A percentile compares a stretch with the other conserved stretches of the same genome.
These are phyloP conservation scores for Prinsepia uniflora DNA, from an alignment of 306 rosid species.

Conservation along the genomic window DNA sequence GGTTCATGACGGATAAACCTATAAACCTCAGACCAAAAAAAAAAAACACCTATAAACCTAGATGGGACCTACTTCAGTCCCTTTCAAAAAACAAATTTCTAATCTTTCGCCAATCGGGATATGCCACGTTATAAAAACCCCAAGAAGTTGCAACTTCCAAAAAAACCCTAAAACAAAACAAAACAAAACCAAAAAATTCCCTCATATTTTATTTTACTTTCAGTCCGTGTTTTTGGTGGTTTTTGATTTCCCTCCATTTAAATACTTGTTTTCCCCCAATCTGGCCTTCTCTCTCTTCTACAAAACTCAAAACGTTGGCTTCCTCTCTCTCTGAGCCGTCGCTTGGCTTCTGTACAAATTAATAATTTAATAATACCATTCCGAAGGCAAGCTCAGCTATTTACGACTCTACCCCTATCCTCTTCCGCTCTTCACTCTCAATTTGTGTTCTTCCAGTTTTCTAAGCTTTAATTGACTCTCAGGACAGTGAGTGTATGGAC, in stretches of 20 bases:
- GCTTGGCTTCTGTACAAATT: constrained; percentile 1
- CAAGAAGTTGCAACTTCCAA: background rate
- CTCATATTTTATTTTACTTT: background rate
- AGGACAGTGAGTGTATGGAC: constrained; percentile 1
- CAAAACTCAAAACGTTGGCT: constrained; percentile 6
- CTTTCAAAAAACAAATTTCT: too few species aligned
- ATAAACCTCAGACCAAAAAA: too few species aligned
- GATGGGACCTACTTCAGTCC: too few species aligned
- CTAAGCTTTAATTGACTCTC: background rate
- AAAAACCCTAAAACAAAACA: background rate
- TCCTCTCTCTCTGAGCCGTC: constrained; percentile 3
- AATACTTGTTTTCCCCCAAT: background rate
- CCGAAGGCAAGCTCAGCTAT: background rate
- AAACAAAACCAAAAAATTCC: background rate
- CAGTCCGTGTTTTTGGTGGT: background rate
- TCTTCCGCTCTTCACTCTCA: background rate
- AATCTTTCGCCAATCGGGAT: too few species aligned
- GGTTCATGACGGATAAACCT: too few species aligned
- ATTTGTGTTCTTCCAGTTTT: background rate
- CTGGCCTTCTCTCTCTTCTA: background rate
- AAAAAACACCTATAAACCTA: too few species aligned
- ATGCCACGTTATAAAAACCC: background rate
- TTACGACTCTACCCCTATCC: constrained; percentile 12
- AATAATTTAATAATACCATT: background rate
- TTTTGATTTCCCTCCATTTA: constrained; percentile 12